Evolutionary conservation across 169 alveolate genomes (phyloP).

Genomic region (Plasmodium cynomolgi): DNA sequence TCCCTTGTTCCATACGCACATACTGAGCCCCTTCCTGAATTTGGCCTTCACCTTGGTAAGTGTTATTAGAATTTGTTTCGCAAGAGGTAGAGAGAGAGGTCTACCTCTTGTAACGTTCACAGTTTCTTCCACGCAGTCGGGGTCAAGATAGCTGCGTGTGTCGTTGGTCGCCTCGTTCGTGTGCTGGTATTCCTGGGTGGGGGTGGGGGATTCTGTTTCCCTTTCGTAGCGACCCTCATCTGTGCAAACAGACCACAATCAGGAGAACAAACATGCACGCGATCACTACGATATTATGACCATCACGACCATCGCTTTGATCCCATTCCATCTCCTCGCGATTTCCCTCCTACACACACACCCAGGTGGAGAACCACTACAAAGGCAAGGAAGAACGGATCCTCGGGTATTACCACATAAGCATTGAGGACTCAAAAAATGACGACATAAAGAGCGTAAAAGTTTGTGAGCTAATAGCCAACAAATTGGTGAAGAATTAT

Average conservation of each 20-base stretch:
- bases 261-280: background rate
- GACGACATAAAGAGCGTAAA: constrained; percentile 42
- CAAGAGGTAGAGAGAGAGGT: background rate
- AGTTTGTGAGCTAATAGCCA: constrained; percentile 52
- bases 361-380: constrained; percentile 60
- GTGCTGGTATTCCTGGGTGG: background rate
- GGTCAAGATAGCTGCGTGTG: background rate
- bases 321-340: background rate
- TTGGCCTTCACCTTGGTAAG: constrained; percentile 69
- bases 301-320: background rate
- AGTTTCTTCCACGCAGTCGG: background rate
- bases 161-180: background rate
- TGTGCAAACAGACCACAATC: background rate
- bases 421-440: constrained; percentile 47
- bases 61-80: background rate
- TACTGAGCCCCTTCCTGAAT: constrained; percentile 34
- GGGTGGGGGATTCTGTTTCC: background rate
- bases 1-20: constrained; percentile 70
- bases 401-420: constrained; percentile 58
- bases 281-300: background rate
- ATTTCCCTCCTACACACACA: background rate
- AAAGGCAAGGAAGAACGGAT: constrained; percentile 44
- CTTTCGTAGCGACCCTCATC: background rate
- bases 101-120: background rate
- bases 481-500: constrained; percentile 45